Percentiles rank a stretch among this genome's conserved stretches.
Evolutionary conservation across 257 asterid species (phyloP).

Genomic region (Salvia splendens): DNA sequence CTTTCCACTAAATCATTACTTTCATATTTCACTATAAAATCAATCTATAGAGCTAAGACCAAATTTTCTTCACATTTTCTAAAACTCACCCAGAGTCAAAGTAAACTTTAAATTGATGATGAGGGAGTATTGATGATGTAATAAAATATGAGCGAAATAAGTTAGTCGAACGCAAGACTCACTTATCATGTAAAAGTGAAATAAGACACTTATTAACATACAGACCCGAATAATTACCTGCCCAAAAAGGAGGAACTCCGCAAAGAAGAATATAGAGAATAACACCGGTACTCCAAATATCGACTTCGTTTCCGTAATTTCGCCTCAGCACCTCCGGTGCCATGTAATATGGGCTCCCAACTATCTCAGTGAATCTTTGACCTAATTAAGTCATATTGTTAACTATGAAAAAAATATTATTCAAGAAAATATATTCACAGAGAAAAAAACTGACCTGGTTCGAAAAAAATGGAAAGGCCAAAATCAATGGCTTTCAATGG

Average conservation of each 20-base stretch:
- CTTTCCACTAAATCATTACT: too few species aligned
- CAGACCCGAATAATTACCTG: conserved; percentile 45
- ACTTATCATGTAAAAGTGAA: too few species aligned
- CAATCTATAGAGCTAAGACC: too few species aligned
- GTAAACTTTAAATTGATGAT: too few species aligned
- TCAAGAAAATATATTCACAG: neutral
- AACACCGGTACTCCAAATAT: conserved; percentile 90
- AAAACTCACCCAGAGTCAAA: too few species aligned
- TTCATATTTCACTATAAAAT: too few species aligned
- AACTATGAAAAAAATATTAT: neutral
- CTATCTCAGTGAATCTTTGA: conserved; percentile 73
- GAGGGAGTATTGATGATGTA: too few species aligned
- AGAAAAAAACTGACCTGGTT: conserved; percentile 40
- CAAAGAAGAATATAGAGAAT: conserved; percentile 80
- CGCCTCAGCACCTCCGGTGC: conserved; percentile 87
- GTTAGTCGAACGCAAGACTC: too few species aligned
- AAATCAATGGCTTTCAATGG: conserved; percentile 83
- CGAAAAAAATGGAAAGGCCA: conserved; percentile 81
- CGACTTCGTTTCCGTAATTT: conserved; percentile 69
- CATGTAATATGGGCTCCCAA: conserved; percentile 95
- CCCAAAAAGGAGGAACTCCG: conserved; percentile 96
- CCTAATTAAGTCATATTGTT: conserved; percentile 35
- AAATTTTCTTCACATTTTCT: too few species aligned
- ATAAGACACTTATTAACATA: too few species aligned
- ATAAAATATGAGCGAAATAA: too few species aligned